Percentiles rank a stretch among this genome's conserved stretches.
These are phyloP conservation scores for Pseudognaphalium luteoalbum DNA, from an alignment of 129 eudicot species.

Conservation along the genomic window DNA sequence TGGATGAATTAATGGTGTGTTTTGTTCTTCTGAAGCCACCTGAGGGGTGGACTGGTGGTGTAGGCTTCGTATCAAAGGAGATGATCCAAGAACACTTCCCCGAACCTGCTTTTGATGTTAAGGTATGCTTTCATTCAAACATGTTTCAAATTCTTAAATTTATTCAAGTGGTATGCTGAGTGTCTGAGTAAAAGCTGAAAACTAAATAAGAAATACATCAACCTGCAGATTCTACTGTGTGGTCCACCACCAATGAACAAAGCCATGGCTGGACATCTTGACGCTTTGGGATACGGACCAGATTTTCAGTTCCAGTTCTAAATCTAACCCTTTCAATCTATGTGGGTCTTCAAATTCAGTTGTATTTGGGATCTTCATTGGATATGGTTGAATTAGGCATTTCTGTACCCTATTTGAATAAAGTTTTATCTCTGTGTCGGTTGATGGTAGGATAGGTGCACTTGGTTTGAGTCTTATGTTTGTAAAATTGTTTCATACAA, in stretches of 20 bases:
- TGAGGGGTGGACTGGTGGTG: constrained; percentile 56
- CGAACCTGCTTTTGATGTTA: constrained; percentile 46
- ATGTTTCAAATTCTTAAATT: neutral
- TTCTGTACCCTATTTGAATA: constrained; percentile 17
- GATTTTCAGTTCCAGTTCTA: constrained; percentile 42
- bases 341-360: constrained; percentile 2
- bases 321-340: neutral
- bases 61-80: constrained; percentile 49
- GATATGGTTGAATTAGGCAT: neutral
- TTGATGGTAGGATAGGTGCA: neutral
- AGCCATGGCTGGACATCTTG: constrained; percentile 53
- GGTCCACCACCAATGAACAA: constrained; percentile 59
- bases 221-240: constrained; percentile 47
- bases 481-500: neutral
- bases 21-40: constrained; percentile 45
- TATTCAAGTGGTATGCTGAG: neutral
- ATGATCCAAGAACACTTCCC: constrained; percentile 52
- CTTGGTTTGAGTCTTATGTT: neutral
- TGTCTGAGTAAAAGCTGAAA: neutral
- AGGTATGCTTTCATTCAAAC: constrained; percentile 32
- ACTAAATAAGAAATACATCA: constrained; percentile 1
- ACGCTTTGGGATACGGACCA: constrained; percentile 38
- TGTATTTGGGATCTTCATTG: constrained; percentile 23
- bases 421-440: neutral
- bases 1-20: neutral